Base-by-base conservation (phyloP, 345 rosid species). In the Boechera stricta region DNA sequence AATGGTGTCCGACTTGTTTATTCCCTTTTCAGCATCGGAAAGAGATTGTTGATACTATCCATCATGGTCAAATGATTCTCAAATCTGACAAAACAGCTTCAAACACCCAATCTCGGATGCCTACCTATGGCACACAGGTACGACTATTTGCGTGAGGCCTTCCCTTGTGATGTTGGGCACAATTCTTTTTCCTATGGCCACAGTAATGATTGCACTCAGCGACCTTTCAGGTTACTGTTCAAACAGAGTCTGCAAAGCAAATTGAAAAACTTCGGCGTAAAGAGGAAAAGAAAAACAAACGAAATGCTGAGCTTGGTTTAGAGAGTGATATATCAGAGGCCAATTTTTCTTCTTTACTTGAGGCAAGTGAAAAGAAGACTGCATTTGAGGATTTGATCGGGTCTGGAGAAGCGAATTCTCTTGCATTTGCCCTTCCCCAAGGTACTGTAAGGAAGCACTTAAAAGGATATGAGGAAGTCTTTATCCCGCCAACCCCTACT, bases 61-160 rank as follows among this genome's bases (percentile, higher is more conserved):
- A 74, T 84, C 97, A 80, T 71, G 98, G 95, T 18, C 80, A 84
- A 74, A 73, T 83, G 67, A 76, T 88, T 67, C 81, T 94, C 70
- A 94, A 89, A 81, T 87, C 93, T 73, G 93, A 92, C 51, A 92
- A 89, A 83, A 77, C 82, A 58, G 82, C 85, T 71, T 76, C 91
- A 44, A 90, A 81, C 78, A 76, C 86, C 68, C 98, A 90, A 71
- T 69, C 87, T 42, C 89, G 92, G 15, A 86, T 92, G 97, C 98
- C 98, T 62, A 89, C 93, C 78, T 94, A 92, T 83, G 98, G 98
- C 64, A 94, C 98, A 59, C 98, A 94, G 95, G 98, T 94, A 84
- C 21, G 10, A 15, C 33, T 29, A 33, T 67, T 44, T 69, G 72
- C 45, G 9, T 24, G 74, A 79, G 48, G 60, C 64, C 33, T 79